Conservation (phyloP, 2,329 filamentous ascomycete species). For the Sarocladium brachiariae region DNA sequence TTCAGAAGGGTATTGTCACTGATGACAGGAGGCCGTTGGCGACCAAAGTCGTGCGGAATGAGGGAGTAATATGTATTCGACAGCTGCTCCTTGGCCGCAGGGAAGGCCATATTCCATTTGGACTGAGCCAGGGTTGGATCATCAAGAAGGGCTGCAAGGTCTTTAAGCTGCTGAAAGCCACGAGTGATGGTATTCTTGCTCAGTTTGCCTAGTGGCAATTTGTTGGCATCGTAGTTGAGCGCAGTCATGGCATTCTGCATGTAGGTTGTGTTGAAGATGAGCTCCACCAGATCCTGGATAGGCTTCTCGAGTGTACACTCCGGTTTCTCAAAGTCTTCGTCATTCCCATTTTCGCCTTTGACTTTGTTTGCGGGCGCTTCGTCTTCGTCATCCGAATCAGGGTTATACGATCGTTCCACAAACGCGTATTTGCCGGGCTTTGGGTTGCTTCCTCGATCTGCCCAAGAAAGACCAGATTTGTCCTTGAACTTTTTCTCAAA, state of each 20-base stretch:
- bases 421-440: slow-evolving; percentile 70
- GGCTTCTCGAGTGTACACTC: slow-evolving; percentile 52
- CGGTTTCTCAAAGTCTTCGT: slow-evolving; percentile 26
- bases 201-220: slow-evolving; percentile 77
- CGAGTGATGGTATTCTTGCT: slow-evolving; percentile 69
- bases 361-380: slow-evolving; percentile 18
- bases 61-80: slow-evolving; percentile 75
- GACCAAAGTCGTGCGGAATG: slow-evolving; percentile 77
- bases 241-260: slow-evolving; percentile 60
- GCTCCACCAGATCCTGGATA: slow-evolving; percentile 62
- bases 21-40: slow-evolving; percentile 66
- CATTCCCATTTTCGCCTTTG: slow-evolving; percentile 30
- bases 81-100: slow-evolving; percentile 48
- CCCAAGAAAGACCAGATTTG: slow-evolving; percentile 54
- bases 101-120: slow-evolving; percentile 32
- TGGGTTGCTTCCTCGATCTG: slow-evolving; percentile 44
- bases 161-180: slow-evolving; percentile 72
- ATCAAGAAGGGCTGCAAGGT: slow-evolving; percentile 61
- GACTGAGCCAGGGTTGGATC: slow-evolving; percentile 38
- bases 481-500: slow-evolving; percentile 58
- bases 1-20: slow-evolving; percentile 51
- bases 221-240: slow-evolving; percentile 66
- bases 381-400: slow-evolving; percentile 51
- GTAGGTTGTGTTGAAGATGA: slow-evolving; percentile 76
- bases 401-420: slow-evolving; percentile 69